phyloP scores from a whole-genome alignment of 1,139 yeast genomes.

The Hyphopichia khmerensis region DNA sequence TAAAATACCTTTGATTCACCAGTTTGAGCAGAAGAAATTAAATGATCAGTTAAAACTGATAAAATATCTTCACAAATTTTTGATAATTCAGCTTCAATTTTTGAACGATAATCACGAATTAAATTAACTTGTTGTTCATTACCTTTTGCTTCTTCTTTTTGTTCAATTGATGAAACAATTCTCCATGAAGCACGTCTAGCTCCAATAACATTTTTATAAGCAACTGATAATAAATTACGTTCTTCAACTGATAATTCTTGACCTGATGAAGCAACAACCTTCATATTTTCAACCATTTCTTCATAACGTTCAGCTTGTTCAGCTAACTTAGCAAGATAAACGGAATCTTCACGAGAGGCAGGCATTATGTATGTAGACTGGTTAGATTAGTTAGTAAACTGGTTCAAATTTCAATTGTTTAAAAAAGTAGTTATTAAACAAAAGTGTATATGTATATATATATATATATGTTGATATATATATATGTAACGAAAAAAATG shows the following conservation, averaged over 20 bases:
- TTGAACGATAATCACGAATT: constrained; percentile 92
- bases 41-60: constrained; percentile 80
- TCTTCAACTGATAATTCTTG: constrained; percentile 96
- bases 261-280: constrained; percentile 93
- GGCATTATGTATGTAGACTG: constrained; percentile 47
- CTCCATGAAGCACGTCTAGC: constrained; percentile 99
- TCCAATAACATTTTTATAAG: constrained; percentile 97
- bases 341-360: constrained; percentile 95
- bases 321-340: constrained; percentile 97
- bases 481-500: too few relatives aligned
- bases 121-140: constrained; percentile 83
- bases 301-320: constrained; percentile 99
- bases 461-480: too few relatives aligned
- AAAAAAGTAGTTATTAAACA: too few relatives aligned
- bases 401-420: too few relatives aligned
- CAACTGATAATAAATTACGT: constrained; percentile 94
- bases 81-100: constrained; percentile 90
- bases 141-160: constrained; percentile 96
- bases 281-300: constrained; percentile 99
- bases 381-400: constrained; percentile 3
- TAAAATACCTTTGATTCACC: constrained; percentile 98
- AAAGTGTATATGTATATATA: too few relatives aligned
- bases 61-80: constrained; percentile 94
- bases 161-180: constrained; percentile 96
- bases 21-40: constrained; percentile 91